Percentiles rank a stretch among this genome's conserved stretches.
phyloP scores from a whole-genome alignment of 164 flowering plant species.

The Umbellularia californica region DNA sequence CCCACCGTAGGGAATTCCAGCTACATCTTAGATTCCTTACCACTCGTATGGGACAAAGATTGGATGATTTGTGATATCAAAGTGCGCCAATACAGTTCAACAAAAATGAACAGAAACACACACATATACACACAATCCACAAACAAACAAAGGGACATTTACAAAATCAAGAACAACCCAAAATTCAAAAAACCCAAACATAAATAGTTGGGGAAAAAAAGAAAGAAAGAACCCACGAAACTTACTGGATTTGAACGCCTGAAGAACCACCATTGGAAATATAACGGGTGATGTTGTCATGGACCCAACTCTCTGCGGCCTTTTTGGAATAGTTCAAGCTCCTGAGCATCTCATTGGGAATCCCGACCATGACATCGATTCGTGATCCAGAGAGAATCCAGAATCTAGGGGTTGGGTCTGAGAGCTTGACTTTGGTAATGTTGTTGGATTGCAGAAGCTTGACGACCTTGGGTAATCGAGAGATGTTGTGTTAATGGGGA shows the following conservation, averaged over 20 bases:
- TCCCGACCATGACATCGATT: conserved; percentile 61
- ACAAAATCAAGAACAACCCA: background rate
- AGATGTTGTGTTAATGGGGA: too few relatives aligned
- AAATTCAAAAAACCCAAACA: background rate
- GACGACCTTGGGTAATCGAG: conserved; percentile 46
- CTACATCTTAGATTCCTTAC: too few relatives aligned
- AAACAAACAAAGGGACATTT: background rate
- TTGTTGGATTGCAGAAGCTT: conserved; percentile 66
- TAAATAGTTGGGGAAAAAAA: background rate
- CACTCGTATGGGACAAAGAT: too few relatives aligned
- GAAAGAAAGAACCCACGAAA: background rate
- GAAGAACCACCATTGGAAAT: conserved; percentile 30
- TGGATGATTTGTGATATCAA: too few relatives aligned
- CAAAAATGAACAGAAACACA: too few relatives aligned
- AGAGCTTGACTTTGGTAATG: conserved; percentile 64
- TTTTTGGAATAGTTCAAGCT: conserved; percentile 58
- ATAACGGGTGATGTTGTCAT: conserved; percentile 79
- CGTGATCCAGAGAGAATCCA: conserved; percentile 61
- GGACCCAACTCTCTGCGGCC: conserved; percentile 78
- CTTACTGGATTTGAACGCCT: conserved; percentile 49
- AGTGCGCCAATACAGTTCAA: too few relatives aligned
- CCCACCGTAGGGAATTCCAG: too few relatives aligned
- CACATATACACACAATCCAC: too few relatives aligned
- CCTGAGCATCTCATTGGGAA: conserved; percentile 71
- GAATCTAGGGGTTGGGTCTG: conserved; percentile 67